A percentile compares a stretch with the other conserved stretches of the same genome.
These are phyloP conservation scores for Spinacia oleracea DNA, from an alignment of 179 eudicot species.

Conservation along the genomic window DNA sequence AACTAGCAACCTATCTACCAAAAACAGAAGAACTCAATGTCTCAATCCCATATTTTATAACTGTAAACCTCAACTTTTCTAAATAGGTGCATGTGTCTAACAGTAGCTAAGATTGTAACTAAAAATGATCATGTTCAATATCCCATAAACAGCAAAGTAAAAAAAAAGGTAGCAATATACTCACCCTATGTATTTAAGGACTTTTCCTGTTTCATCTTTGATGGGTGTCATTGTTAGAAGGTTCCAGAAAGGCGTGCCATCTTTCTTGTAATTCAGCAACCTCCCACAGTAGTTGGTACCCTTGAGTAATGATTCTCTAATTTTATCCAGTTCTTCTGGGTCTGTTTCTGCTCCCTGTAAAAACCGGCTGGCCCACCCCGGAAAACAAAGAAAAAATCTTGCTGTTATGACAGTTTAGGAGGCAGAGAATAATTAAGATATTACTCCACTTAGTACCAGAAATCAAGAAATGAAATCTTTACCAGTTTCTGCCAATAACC, in stretches of 20 bases:
- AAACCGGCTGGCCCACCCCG: slow-evolving; percentile 61
- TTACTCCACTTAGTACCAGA: too few species aligned
- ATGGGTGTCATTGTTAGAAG: slow-evolving; percentile 90
- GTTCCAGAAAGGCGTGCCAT: slow-evolving; percentile 95
- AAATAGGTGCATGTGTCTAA: background rate
- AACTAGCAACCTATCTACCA: background rate
- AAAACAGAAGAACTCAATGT: background rate
- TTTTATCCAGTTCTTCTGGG: slow-evolving; percentile 81
- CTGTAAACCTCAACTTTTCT: background rate
- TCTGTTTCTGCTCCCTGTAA: slow-evolving; percentile 86
- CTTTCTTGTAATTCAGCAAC: slow-evolving; percentile 91
- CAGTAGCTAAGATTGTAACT: background rate
- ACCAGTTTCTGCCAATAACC: slow-evolving; percentile 92
- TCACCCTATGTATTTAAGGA: slow-evolving; percentile 89
- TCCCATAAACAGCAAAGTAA: slow-evolving; percentile 1
- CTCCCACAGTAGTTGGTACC: slow-evolving; percentile 87
- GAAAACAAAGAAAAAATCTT: background rate
- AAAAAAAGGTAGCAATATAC: slow-evolving; percentile 5
- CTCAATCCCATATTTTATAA: background rate
- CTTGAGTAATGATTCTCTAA: slow-evolving; percentile 61
- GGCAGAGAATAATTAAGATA: background rate
- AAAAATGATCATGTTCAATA: background rate
- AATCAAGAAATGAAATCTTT: background rate
- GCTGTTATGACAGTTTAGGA: slow-evolving; percentile 9
- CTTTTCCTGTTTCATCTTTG: slow-evolving; percentile 81